These are phyloP conservation scores for Chionographis japonica DNA, from an alignment of 106 monocot genomes.

Conservation along the genomic window DNA sequence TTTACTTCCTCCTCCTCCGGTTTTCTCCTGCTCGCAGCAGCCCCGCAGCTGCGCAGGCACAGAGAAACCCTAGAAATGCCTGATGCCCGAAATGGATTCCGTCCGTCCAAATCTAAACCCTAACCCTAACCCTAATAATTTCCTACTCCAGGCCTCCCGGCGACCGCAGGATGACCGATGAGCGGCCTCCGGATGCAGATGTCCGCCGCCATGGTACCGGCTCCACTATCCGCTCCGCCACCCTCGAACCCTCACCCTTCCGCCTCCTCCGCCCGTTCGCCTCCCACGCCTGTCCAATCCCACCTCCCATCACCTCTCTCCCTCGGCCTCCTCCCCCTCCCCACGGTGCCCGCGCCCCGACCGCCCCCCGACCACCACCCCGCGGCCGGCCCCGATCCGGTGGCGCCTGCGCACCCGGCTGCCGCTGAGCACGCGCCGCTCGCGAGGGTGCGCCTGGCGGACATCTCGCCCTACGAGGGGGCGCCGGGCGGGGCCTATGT, in stretches of 20 bases:
- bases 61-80: background rate
- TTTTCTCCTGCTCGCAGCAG: too few species aligned
- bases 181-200: slow-evolving; percentile 22
- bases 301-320: slow-evolving; percentile 23
- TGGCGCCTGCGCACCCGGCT: background rate
- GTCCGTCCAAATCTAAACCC: background rate
- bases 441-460: slow-evolving; percentile 48
- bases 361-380: background rate
- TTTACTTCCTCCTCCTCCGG: too few species aligned
- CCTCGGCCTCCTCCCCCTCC: slow-evolving; percentile 20
- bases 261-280: slow-evolving; percentile 1
- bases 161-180: slow-evolving; percentile 28
- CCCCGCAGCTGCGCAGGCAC: too few species aligned
- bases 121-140: slow-evolving; percentile 2
- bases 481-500: slow-evolving; percentile 32
- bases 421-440: slow-evolving; percentile 1
- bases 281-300: slow-evolving; percentile 2
- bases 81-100: background rate
- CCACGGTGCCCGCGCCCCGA: background rate
- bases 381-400: background rate
- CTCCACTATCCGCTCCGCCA: slow-evolving; percentile 5
- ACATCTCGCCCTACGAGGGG: slow-evolving; percentile 61
- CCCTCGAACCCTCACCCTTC: slow-evolving; percentile 8
- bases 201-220: slow-evolving; percentile 6
- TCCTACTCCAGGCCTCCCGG: background rate